Evolutionary conservation across 495 filamentous ascomycete genomes (phyloP).

Genomic region (Lepidopterella palustris): DNA sequence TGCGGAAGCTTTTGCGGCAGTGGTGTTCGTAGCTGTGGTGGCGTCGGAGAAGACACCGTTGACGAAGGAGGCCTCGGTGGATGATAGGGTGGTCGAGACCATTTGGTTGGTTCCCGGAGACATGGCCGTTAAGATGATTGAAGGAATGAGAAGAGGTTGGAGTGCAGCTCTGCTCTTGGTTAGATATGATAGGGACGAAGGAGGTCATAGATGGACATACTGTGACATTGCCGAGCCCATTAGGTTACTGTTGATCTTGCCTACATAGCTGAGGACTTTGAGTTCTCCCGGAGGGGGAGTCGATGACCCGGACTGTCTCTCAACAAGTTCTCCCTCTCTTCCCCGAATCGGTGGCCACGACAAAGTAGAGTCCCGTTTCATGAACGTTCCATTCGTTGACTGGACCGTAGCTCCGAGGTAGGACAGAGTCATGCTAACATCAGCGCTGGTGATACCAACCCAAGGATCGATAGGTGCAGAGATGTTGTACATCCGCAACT

Average conservation of each 20-base stretch:
- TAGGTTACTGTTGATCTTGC: constrained; percentile 29
- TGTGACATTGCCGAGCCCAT: constrained; percentile 29
- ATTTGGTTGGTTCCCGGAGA: constrained; percentile 37
- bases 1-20: constrained; percentile 35
- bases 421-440: constrained; percentile 52
- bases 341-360: constrained; percentile 22
- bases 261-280: constrained; percentile 31
- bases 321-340: constrained; percentile 8
- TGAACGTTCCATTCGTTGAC: constrained; percentile 17
- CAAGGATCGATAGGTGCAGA: constrained; percentile 52
- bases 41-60: constrained; percentile 57
- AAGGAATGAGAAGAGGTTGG: constrained; percentile 55
- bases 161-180: constrained; percentile 37
- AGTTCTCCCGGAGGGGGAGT: constrained; percentile 6
- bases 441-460: constrained; percentile 45
- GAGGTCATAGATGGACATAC: constrained; percentile 16
- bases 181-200: background rate
- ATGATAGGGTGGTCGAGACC: constrained; percentile 55
- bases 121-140: constrained; percentile 51
- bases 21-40: constrained; percentile 35
- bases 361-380: constrained; percentile 11
- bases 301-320: constrained; percentile 9
- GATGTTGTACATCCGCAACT: constrained; percentile 61
- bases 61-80: constrained; percentile 62
- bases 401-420: constrained; percentile 55